Conservation (phyloP, 495 filamentous ascomycete genomes). For the Polyplosphaeria fusca region DNA sequence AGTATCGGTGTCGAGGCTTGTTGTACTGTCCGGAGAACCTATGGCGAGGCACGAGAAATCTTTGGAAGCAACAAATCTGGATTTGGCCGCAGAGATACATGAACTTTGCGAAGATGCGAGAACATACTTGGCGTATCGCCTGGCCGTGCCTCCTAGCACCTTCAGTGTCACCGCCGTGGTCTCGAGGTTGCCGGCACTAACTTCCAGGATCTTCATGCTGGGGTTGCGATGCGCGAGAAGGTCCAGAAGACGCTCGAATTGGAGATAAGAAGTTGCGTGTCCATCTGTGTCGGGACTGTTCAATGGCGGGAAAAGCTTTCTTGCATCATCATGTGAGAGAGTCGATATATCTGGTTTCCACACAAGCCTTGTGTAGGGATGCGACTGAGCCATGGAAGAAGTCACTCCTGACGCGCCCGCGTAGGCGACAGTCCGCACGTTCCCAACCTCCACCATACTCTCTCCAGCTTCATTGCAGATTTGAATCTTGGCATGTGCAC, state of each 20-base stretch:
- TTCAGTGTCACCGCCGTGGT: not conserved
- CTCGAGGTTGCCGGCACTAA: not conserved
- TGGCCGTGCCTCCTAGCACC: not conserved
- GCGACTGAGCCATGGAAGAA: not conserved
- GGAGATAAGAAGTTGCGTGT: not conserved
- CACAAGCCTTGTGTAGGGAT: conserved; percentile 25
- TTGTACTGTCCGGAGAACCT: not conserved
- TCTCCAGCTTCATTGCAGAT: conserved; percentile 16
- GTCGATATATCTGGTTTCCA: conserved; percentile 32
- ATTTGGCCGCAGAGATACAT: not conserved
- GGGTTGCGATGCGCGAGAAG: not conserved
- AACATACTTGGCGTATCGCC: not conserved
- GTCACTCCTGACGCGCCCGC: not conserved
- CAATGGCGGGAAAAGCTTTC: conserved; percentile 6
- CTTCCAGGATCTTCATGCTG: not conserved
- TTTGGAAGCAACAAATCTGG: not conserved
- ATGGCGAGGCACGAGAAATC: not conserved
- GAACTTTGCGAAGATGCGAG: not conserved
- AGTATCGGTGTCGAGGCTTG: not conserved
- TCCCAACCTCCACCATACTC: conserved; percentile 17
- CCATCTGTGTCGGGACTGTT: not conserved
- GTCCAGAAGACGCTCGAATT: not conserved
- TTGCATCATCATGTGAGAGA: conserved; percentile 5
- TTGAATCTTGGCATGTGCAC: conserved; percentile 20
- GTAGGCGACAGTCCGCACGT: conserved; percentile 18